These are phyloP conservation scores for Angomonas deanei DNA, from an alignment of 208 protist species.

Conservation along the genomic window DNA sequence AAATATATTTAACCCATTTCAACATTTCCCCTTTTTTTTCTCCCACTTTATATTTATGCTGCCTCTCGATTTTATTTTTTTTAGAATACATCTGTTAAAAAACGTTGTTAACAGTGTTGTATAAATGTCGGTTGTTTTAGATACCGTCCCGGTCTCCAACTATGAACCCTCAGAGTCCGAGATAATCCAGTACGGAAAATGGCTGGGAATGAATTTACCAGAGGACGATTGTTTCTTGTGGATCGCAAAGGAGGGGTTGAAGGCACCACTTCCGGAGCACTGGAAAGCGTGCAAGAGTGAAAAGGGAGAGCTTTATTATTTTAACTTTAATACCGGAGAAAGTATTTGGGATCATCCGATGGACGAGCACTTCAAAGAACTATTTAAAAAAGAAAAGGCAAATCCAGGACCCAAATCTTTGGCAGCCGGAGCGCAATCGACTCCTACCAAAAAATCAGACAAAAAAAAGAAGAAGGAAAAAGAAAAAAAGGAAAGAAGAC, in stretches of 20 bases:
- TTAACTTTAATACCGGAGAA: constrained; percentile 91
- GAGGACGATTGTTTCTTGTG: constrained; percentile 88
- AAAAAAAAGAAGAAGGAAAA: constrained; percentile 11
- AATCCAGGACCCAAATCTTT: too few relatives aligned
- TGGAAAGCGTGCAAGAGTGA: constrained; percentile 93
- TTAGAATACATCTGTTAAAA: too few relatives aligned
- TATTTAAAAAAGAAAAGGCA: constrained; percentile 57
- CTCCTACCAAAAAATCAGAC: constrained; percentile 1
- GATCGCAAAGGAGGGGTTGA: constrained; percentile 93
- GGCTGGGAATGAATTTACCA: constrained; percentile 92
- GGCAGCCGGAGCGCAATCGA: constrained; percentile 6
- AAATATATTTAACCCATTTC: too few relatives aligned
- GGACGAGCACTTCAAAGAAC: constrained; percentile 90
- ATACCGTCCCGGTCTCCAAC: constrained; percentile 65
- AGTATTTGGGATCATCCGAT: constrained; percentile 94
- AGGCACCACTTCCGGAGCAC: constrained; percentile 90
- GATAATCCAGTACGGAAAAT: constrained; percentile 92
- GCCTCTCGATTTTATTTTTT: too few relatives aligned
- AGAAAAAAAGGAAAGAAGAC: neutral
- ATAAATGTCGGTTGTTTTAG: constrained; percentile 82
- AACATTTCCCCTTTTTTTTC: too few relatives aligned
- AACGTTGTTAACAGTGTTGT: neutral
- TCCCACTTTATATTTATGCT: too few relatives aligned
- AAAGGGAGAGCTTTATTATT: constrained; percentile 94
- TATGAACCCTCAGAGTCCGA: constrained; percentile 93